These are phyloP conservation scores for Odonthalia washingtoniensis DNA, from an alignment of 31 red algal genomes.

Conservation along the genomic window DNA sequence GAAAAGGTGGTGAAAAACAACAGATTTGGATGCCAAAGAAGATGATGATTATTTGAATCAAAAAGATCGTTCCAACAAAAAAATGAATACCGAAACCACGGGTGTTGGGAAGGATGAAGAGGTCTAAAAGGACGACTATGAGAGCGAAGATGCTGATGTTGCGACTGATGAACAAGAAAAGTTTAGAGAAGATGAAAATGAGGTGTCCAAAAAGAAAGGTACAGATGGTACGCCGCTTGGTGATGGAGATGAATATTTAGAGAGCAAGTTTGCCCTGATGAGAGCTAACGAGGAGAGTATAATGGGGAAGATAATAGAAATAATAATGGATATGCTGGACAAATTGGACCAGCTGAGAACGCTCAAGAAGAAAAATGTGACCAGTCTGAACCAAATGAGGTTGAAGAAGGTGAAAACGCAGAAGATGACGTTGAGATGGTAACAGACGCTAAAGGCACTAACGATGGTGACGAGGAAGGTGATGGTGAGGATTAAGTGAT, in stretches of 20 bases:
- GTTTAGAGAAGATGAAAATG: background rate
- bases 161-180: slow-evolving; percentile 17
- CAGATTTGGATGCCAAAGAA: no score
- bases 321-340: background rate
- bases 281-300: no score
- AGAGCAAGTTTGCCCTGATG: no score
- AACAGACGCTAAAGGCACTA: no score
- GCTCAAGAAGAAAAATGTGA: background rate
- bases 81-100: slow-evolving; percentile 8
- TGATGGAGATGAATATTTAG: background rate
- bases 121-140: slow-evolving; percentile 52
- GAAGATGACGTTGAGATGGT: no score
- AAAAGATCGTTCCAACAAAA: slow-evolving; percentile 39
- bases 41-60: no score
- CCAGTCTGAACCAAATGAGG: background rate
- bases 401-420: no score
- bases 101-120: slow-evolving; percentile 59
- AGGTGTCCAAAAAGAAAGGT: background rate
- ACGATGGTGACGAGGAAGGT: no score
- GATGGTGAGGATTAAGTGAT: no score
- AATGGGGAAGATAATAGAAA: background rate
- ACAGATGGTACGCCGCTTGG: background rate
- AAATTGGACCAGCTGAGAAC: background rate
- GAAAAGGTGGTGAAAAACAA: no score
- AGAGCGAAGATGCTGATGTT: slow-evolving; percentile 52